Conservation (phyloP, 73 alveolate genomes). For the Uronychia binucleata region DNA sequence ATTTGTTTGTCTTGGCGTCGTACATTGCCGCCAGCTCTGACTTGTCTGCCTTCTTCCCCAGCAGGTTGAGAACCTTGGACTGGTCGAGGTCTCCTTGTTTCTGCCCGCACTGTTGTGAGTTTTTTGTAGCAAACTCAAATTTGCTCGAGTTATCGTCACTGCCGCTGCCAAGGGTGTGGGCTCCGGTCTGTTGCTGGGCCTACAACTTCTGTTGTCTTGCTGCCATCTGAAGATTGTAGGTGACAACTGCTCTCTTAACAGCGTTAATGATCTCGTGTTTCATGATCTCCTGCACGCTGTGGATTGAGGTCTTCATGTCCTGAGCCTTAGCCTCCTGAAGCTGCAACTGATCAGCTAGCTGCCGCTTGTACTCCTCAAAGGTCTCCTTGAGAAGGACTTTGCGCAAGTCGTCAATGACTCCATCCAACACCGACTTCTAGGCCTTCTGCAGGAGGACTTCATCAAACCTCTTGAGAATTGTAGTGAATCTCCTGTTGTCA, state of each 20-base stretch:
- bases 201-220: not conserved
- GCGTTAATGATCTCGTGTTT: not conserved
- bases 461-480: not conserved
- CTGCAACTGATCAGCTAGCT: not conserved
- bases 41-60: conserved; percentile 20
- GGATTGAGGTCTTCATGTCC: not conserved
- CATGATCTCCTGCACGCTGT: not conserved
- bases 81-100: too few relatives aligned
- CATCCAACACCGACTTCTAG: not conserved
- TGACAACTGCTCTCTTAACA: not conserved
- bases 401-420: not conserved
- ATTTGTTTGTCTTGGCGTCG: conserved; percentile 18
- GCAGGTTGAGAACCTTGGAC: not conserved
- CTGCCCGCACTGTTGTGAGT: too few relatives aligned
- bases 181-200: too few relatives aligned
- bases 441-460: not conserved
- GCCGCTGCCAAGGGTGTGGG: too few relatives aligned
- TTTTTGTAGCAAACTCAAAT: too few relatives aligned
- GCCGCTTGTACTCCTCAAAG: not conserved
- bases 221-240: not conserved
- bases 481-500: not conserved
- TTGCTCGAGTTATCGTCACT: too few relatives aligned
- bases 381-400: not conserved
- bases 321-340: not conserved
- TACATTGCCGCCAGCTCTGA: not conserved